A percentile compares a stretch with the other conserved stretches of the same genome.
phyloP scores from a whole-genome alignment of 2,329 filamentous ascomycete species.

The Teratosphaeria gauchensis region DNA sequence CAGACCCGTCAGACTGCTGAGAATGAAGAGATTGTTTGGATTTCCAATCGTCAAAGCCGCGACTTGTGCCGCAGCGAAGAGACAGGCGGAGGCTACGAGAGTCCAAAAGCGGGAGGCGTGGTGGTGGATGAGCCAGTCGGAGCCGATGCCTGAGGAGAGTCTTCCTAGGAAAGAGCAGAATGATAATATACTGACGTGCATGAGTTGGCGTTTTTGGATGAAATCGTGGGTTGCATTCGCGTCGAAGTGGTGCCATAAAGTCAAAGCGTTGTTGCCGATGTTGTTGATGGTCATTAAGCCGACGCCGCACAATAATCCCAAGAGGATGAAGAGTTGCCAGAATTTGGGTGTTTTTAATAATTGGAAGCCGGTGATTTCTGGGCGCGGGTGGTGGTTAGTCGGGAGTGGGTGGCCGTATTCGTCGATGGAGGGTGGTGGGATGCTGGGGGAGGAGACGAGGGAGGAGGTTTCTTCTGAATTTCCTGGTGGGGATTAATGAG shows the following conservation, averaged over 20 bases:
- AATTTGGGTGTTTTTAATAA: conserved; percentile 68
- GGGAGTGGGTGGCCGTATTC: conserved; percentile 26
- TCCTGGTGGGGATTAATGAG: conserved; percentile 2
- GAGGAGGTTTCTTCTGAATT: conserved; percentile 68
- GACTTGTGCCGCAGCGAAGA: conserved; percentile 74
- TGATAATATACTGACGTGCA: conserved; percentile 92
- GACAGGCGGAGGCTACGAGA: conserved; percentile 61
- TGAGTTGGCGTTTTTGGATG: conserved; percentile 70
- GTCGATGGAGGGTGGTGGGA: conserved; percentile 30
- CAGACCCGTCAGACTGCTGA: conserved; percentile 76
- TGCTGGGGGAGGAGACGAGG: conserved; percentile 54
- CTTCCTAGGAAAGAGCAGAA: conserved; percentile 77
- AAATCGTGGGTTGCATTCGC: conserved; percentile 61
- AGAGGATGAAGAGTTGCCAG: conserved; percentile 80
- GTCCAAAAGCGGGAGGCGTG: conserved; percentile 85
- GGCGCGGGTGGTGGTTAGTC: conserved; percentile 50
- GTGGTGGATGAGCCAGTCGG: conserved; percentile 77
- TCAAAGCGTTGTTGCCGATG: conserved; percentile 78
- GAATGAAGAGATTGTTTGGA: conserved; percentile 64
- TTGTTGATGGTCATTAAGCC: conserved; percentile 99
- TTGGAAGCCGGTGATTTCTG: conserved; percentile 82
- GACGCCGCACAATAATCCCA: conserved; percentile 85
- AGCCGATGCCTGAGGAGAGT: conserved; percentile 67
- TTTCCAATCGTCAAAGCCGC: conserved; percentile 65
- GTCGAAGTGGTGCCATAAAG: conserved; percentile 81